Conservation (phyloP, 2,329 filamentous ascomycete genomes). For the Aureobasidium sp. region DNA sequence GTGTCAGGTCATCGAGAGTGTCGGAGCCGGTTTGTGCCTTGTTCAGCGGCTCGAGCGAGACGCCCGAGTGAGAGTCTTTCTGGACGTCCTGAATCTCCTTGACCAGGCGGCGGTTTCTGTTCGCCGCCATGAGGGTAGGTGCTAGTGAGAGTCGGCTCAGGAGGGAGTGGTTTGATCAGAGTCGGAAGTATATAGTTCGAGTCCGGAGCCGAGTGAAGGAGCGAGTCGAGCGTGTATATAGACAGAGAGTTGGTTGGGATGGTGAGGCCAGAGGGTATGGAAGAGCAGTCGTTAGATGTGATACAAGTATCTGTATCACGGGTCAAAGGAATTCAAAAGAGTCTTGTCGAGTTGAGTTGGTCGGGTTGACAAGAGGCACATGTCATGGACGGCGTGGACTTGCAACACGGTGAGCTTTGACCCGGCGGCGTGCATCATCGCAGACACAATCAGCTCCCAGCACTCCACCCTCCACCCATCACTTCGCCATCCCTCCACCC, state of each 20-base stretch:
- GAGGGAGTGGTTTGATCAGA: not conserved
- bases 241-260: not conserved
- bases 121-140: slow-evolving; percentile 39
- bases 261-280: not conserved
- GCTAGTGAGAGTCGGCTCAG: not conserved
- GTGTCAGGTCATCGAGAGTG: slow-evolving; percentile 62
- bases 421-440: not conserved
- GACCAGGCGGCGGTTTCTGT: slow-evolving; percentile 53
- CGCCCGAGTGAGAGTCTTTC: slow-evolving; percentile 66
- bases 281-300: not conserved
- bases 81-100: slow-evolving; percentile 73
- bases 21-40: slow-evolving; percentile 33
- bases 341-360: not conserved
- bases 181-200: slow-evolving; percentile 5
- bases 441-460: not conserved
- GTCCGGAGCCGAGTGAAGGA: not conserved
- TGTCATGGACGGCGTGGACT: not conserved
- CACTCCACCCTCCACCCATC: not conserved
- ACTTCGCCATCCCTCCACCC: not conserved
- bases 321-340: not conserved
- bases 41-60: slow-evolving; percentile 52
- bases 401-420: not conserved
- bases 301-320: too few relatives aligned
- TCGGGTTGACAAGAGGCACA: not conserved
- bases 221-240: not conserved